phyloP scores from a whole-genome alignment of 2,329 filamentous ascomycete genomes.

The Paecilomyces fulvus region DNA sequence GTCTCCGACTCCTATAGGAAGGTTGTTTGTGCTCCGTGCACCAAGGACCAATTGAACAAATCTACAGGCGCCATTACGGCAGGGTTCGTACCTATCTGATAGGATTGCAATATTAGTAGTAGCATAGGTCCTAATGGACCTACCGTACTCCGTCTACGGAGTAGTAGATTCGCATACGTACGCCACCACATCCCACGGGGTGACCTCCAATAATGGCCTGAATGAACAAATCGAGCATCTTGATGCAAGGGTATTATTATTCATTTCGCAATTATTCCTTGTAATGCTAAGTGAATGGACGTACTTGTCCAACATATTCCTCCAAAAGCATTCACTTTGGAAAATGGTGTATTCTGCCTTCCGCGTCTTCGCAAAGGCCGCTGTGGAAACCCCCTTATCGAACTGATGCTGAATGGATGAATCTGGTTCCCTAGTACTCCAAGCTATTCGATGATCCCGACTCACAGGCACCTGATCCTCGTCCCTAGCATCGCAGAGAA shows the following conservation, averaged over 20 bases:
- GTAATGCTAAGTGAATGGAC: not conserved
- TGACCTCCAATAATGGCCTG: not conserved
- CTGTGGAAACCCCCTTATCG: not conserved
- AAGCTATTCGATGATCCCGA: not conserved
- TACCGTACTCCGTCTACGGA: not conserved
- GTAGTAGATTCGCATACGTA: not conserved
- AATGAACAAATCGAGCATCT: not conserved
- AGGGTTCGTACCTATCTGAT: not conserved
- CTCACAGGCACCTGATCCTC: not conserved
- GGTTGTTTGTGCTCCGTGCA: not conserved
- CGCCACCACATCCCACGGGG: not conserved
- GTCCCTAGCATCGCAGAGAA: not conserved
- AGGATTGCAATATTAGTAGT: not conserved
- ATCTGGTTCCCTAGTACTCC: not conserved
- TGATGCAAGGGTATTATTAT: not conserved
- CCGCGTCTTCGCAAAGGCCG: not conserved
- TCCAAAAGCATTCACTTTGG: not conserved
- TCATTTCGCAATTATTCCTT: not conserved
- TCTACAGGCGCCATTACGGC: not conserved
- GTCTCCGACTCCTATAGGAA: not conserved
- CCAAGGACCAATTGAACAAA: not conserved
- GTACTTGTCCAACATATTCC: not conserved
- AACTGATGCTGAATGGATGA: not conserved
- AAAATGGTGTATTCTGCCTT: not conserved
- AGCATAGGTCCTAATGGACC: not conserved